phyloP scores from a whole-genome alignment of 768 basidiomycete genomes.

The Suillus luteus region DNA sequence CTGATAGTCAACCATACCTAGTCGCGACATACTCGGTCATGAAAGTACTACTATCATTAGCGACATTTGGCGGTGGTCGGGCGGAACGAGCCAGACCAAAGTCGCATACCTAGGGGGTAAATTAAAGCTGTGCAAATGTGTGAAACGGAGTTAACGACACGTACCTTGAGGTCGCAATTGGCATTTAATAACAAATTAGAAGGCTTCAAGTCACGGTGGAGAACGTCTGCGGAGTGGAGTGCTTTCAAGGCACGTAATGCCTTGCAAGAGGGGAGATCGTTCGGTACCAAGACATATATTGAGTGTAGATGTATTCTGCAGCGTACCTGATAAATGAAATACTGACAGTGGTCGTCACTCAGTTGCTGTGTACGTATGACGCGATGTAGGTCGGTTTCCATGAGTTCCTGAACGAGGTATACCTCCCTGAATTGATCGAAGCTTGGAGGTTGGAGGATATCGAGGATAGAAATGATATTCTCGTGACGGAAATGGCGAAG shows the following conservation, averaged over 20 bases:
- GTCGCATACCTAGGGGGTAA: constrained; percentile 65
- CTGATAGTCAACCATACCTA: constrained; percentile 45
- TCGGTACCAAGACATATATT: neutral
- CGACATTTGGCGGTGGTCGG: constrained; percentile 70
- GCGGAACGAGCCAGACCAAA: constrained; percentile 86
- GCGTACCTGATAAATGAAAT: constrained; percentile 91
- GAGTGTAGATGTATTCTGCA: constrained; percentile 6
- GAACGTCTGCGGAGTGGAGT: constrained; percentile 91
- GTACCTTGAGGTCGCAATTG: constrained; percentile 93
- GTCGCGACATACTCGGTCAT: constrained; percentile 97
- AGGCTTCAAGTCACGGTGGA: constrained; percentile 95
- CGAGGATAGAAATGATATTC: constrained; percentile 94
- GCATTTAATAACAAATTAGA: constrained; percentile 95
- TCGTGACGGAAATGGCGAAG: constrained; percentile 84
- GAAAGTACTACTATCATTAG: constrained; percentile 75
- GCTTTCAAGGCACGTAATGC: constrained; percentile 93
- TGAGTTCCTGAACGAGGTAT: constrained; percentile 69
- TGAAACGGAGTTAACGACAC: constrained; percentile 17
- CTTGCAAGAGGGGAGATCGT: constrained; percentile 36
- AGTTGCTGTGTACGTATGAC: constrained; percentile 95
- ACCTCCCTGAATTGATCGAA: constrained; percentile 87
- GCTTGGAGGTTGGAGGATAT: constrained; percentile 81
- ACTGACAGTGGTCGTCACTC: constrained; percentile 94
- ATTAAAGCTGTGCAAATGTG: constrained; percentile 8
- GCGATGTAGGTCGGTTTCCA: constrained; percentile 95